Percentiles rank a stretch among this genome's conserved stretches.
Evolutionary conservation across 1,139 yeast genomes (phyloP).

Genomic region (Kluyveromyces marxianus): DNA sequence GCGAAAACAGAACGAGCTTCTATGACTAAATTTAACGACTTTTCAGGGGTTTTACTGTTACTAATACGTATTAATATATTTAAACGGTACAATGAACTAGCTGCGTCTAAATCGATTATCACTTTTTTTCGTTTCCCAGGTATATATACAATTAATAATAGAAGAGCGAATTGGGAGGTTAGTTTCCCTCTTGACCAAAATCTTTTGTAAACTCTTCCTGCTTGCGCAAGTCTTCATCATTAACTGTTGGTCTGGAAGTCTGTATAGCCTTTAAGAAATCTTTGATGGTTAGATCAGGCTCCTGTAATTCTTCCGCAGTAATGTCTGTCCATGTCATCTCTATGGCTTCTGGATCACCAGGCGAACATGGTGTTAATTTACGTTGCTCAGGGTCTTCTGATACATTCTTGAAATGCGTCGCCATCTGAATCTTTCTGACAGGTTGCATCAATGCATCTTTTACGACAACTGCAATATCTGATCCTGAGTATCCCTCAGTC

Average conservation of each 20-base stretch:
- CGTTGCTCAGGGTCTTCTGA: constrained; percentile 28
- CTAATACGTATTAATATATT: too few species aligned
- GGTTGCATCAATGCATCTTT: constrained; percentile 98
- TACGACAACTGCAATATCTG: constrained; percentile 93
- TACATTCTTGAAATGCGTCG: constrained; percentile 79
- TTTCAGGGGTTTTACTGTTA: constrained; percentile 1
- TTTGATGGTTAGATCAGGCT: constrained; percentile 82
- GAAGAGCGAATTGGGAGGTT: constrained; percentile 5
- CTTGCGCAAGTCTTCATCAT: constrained; percentile 67
- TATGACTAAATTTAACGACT: constrained; percentile 32
- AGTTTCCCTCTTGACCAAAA: constrained; percentile 96
- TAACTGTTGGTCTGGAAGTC: constrained; percentile 91
- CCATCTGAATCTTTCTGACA: constrained; percentile 87
- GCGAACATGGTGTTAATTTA: constrained; percentile 86
- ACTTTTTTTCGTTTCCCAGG: too few species aligned
- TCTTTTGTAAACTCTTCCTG: constrained; percentile 87
- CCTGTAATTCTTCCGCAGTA: constrained; percentile 79
- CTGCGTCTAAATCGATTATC: constrained; percentile 23
- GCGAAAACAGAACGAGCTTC: constrained; percentile 51
- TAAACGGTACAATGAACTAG: not conserved
- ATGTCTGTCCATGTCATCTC: constrained; percentile 95
- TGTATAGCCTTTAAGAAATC: constrained; percentile 92
- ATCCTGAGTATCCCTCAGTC: constrained; percentile 98
- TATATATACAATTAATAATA: constrained; percentile 1
- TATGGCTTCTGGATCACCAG: constrained; percentile 79